Evolutionary conservation across 805 yeast species (phyloP).

Genomic region (Ogataea ganodermae): DNA sequence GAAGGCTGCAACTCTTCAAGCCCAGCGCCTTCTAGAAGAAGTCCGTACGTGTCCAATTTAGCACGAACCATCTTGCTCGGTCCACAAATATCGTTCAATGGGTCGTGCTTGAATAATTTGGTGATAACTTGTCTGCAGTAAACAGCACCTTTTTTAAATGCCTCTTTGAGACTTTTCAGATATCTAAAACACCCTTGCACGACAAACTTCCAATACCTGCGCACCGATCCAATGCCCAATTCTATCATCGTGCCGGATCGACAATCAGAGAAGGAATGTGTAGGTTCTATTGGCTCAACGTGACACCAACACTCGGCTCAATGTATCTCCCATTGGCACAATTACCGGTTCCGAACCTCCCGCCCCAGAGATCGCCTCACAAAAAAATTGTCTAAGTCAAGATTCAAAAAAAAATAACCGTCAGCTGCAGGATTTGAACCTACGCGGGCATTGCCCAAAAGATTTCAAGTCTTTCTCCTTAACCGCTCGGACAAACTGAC

Average conservation of each 20-base stretch:
- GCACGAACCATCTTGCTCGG: slow-evolving; percentile 13
- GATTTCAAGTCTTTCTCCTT: slow-evolving; percentile 60
- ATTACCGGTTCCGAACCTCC: neutral
- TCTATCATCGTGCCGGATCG: no score
- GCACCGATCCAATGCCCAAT: neutral
- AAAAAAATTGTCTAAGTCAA: neutral
- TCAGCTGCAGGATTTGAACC: slow-evolving; percentile 64
- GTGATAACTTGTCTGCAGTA: neutral
- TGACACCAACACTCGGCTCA: no score
- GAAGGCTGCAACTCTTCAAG: neutral
- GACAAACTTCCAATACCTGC: neutral
- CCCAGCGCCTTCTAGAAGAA: slow-evolving; percentile 6
- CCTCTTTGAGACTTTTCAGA: neutral
- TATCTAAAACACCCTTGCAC: slow-evolving; percentile 1
- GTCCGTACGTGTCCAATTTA: slow-evolving; percentile 13
- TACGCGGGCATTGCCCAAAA: slow-evolving; percentile 64
- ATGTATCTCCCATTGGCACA: no score
- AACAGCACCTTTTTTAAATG: neutral
- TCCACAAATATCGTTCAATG: no score
- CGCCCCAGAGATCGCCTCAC: no score
- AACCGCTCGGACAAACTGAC: slow-evolving; percentile 54
- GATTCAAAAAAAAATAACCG: slow-evolving; percentile 29
- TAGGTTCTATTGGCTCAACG: no score
- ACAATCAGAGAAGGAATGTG: no score
- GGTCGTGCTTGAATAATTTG: neutral